Evolutionary conservation across 1,139 yeast genomes (phyloP).

Genomic region (Nadsonia commutata): DNA sequence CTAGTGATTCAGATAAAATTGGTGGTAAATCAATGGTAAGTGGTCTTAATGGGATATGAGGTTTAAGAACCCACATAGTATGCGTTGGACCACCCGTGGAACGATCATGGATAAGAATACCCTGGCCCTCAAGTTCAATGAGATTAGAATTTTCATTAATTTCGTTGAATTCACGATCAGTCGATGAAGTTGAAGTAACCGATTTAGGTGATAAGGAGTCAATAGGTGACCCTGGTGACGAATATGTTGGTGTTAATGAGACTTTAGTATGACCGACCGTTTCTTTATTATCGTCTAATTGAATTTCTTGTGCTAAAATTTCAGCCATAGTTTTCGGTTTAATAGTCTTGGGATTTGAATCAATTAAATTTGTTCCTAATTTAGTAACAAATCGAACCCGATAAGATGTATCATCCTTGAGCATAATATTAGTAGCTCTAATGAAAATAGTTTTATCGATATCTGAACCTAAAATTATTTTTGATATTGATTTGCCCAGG

Average conservation of each 20-base stretch:
- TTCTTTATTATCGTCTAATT: conserved; percentile 5
- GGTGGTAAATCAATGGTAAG: conserved; percentile 53
- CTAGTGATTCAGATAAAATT: conserved; percentile 54
- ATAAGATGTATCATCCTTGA: conserved; percentile 59
- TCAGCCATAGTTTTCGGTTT: conserved; percentile 4
- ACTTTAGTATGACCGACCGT: conserved; percentile 7
- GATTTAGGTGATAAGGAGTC: neutral
- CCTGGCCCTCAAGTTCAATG: conserved; percentile 80
- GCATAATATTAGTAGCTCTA: conserved; percentile 59
- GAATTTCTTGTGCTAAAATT: conserved; percentile 1
- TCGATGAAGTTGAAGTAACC: neutral
- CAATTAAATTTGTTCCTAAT: conserved; percentile 26
- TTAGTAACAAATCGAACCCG: conserved; percentile 58
- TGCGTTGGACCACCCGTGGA: conserved; percentile 51
- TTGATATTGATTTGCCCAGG: conserved; percentile 43
- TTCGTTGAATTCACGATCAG: conserved; percentile 5
- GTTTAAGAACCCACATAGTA: conserved; percentile 88
- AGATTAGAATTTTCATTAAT: neutral
- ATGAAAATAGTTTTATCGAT: conserved; percentile 56
- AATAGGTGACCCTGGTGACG: neutral
- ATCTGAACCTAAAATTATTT: conserved; percentile 50
- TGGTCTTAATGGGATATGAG: conserved; percentile 46
- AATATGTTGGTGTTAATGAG: conserved; percentile 3
- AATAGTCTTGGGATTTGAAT: conserved; percentile 10
- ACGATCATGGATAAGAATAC: conserved; percentile 69